phyloP scores from a whole-genome alignment of 169 alveolate genomes.

The Eimeria acervulina region DNA sequence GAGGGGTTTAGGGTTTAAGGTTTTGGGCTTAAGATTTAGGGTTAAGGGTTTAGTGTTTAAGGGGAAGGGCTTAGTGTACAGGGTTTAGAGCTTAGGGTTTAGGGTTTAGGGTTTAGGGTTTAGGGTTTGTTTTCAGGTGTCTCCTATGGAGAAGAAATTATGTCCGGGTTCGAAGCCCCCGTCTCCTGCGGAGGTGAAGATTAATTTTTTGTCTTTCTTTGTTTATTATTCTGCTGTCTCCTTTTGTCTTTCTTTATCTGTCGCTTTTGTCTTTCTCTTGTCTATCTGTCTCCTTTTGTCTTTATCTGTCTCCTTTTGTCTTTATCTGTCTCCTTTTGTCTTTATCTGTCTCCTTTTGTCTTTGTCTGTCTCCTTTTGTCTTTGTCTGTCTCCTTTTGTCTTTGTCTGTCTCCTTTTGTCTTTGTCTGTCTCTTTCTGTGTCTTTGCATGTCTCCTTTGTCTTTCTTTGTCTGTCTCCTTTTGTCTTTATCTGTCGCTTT shows the following conservation, averaged over 20 bases:
- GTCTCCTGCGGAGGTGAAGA: not conserved
- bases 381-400: not conserved
- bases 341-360: not conserved
- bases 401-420: not conserved
- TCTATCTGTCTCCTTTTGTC: not conserved
- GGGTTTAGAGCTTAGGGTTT: conserved; percentile 16
- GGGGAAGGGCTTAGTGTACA: conserved; percentile 5
- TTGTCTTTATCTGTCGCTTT: not conserved
- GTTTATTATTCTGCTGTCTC: not conserved
- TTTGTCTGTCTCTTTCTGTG: not conserved
- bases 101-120: conserved; percentile 44
- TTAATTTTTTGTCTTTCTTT: not conserved
- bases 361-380: not conserved
- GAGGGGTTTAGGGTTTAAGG: no score
- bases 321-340: not conserved
- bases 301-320: not conserved
- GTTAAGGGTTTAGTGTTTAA: conserved; percentile 11
- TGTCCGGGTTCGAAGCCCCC: not conserved
- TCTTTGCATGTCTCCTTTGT: not conserved
- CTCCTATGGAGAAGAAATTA: not conserved
- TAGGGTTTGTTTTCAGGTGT: not conserved
- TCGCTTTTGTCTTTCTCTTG: no score
- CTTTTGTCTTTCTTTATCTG: not conserved
- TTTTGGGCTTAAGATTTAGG: not conserved
- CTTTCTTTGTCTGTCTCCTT: not conserved